Percentiles rank a stretch among this genome's conserved stretches.
These are phyloP conservation scores for Fusarium fujikuroi DNA, from an alignment of 2,329 filamentous ascomycete genomes.

Conservation along the genomic window DNA sequence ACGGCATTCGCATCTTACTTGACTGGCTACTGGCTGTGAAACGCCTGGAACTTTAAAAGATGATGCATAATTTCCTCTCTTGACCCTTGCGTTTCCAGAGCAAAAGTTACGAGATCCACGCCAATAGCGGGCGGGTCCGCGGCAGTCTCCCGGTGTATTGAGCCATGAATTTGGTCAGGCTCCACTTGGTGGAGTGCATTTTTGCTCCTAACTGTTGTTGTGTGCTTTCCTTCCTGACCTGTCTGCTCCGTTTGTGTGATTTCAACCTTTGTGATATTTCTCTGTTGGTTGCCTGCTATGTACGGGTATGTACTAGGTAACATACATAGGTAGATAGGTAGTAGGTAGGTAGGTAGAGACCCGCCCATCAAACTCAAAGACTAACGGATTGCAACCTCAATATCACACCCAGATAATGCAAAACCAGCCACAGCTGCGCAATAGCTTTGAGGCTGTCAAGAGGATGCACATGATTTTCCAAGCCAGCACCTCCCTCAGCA, in stretches of 20 bases:
- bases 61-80: constrained; percentile 12
- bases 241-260: not conserved
- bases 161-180: constrained; percentile 40
- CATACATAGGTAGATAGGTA: no score
- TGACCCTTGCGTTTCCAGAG: constrained; percentile 12
- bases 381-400: constrained; percentile 17
- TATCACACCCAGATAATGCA: not conserved
- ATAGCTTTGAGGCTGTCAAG: not conserved
- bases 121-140: constrained; percentile 43
- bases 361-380: not conserved
- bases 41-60: constrained; percentile 4
- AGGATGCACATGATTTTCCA: not conserved
- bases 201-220: not conserved
- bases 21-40: not conserved
- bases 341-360: not conserved
- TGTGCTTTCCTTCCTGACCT: constrained; percentile 8
- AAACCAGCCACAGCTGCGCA: not conserved
- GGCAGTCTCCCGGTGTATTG: constrained; percentile 44
- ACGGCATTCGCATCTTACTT: constrained; percentile 2
- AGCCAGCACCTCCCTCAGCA: not conserved
- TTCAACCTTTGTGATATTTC: constrained; percentile 8
- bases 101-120: constrained; percentile 31
- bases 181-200: constrained; percentile 46
- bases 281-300: not conserved
- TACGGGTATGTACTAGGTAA: no score